Conservation (phyloP, 495 filamentous ascomycete species). For the Viridothelium virens region DNA sequence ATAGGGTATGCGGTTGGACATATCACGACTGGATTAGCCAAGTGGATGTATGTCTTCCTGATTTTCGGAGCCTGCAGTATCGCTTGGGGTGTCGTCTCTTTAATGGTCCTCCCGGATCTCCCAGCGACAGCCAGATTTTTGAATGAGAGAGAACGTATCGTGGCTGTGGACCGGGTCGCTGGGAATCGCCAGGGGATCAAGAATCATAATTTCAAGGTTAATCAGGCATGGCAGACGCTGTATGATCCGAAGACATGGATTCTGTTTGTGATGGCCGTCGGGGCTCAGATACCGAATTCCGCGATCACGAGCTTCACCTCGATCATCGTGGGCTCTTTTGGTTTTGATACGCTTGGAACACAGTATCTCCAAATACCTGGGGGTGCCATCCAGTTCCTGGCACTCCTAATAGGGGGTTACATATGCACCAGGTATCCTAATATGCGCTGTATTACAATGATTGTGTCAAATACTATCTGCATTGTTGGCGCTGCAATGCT, state of each 20-base stretch:
- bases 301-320: slow-evolving; percentile 30
- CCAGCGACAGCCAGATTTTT: slow-evolving; percentile 43
- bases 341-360: slow-evolving; percentile 48
- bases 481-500: slow-evolving; percentile 33
- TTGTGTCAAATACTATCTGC: slow-evolving; percentile 37
- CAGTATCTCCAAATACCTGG: slow-evolving; percentile 47
- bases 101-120: slow-evolving; percentile 40
- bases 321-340: slow-evolving; percentile 46
- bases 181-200: slow-evolving; percentile 43
- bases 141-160: slow-evolving; percentile 35
- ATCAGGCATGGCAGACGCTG: slow-evolving; percentile 43
- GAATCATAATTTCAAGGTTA: slow-evolving; percentile 43
- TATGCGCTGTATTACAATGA: slow-evolving; percentile 37
- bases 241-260: slow-evolving; percentile 46
- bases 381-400: slow-evolving; percentile 36
- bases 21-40: slow-evolving; percentile 37
- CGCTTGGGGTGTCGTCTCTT: slow-evolving; percentile 32
- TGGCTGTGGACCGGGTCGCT: slow-evolving; percentile 42
- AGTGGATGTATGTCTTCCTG: slow-evolving; percentile 47
- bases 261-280: slow-evolving; percentile 32
- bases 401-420: slow-evolving; percentile 33
- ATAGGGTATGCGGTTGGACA: slow-evolving; percentile 48
- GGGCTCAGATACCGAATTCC: slow-evolving; percentile 29
- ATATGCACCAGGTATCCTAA: slow-evolving; percentile 37
- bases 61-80: slow-evolving; percentile 41